These are phyloP conservation scores for Suhomyces sp. DNA, from an alignment of 805 yeast species.

Conservation along the genomic window DNA sequence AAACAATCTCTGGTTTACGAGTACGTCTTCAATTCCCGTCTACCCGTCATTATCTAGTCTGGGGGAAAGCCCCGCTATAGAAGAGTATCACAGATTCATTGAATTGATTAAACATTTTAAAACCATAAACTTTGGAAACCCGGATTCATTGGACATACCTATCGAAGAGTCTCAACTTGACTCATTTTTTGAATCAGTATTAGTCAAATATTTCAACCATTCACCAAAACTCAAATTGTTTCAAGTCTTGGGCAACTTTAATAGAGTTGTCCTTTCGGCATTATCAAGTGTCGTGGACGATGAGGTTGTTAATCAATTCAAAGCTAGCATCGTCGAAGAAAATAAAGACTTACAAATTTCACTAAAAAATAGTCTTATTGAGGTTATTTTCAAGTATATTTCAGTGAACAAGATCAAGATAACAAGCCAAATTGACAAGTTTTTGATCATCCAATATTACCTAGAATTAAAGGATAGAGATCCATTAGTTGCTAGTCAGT, in stretches of 20 bases:
- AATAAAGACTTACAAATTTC: conserved; percentile 14
- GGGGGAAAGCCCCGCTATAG: conserved; percentile 4
- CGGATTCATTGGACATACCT: background rate
- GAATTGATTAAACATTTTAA: conserved; percentile 18
- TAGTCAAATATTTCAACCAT: conserved; percentile 17
- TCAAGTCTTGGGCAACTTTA: conserved; percentile 24
- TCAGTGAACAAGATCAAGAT: conserved; percentile 1
- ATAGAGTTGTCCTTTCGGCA: conserved; percentile 18
- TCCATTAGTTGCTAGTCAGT: background rate
- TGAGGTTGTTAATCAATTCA: background rate
- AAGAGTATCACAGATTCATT: conserved; percentile 11
- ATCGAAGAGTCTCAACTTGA: background rate
- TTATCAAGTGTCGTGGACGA: conserved; percentile 7
- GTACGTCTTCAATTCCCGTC: conserved; percentile 19
- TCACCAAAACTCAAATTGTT: conserved; percentile 16
- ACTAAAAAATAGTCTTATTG: conserved; percentile 2
- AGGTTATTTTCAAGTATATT: conserved; percentile 15
- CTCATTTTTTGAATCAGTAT: background rate
- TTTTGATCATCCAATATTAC: conserved; percentile 18
- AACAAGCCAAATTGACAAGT: conserved; percentile 20
- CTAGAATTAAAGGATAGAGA: conserved; percentile 7
- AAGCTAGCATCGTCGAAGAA: conserved; percentile 11
- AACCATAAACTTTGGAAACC: conserved; percentile 3
- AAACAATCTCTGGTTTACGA: conserved; percentile 22
- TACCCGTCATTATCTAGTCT: conserved; percentile 14